phyloP scores from a whole-genome alignment of 805 yeast species.

The Citeromyces nyonsensis region DNA sequence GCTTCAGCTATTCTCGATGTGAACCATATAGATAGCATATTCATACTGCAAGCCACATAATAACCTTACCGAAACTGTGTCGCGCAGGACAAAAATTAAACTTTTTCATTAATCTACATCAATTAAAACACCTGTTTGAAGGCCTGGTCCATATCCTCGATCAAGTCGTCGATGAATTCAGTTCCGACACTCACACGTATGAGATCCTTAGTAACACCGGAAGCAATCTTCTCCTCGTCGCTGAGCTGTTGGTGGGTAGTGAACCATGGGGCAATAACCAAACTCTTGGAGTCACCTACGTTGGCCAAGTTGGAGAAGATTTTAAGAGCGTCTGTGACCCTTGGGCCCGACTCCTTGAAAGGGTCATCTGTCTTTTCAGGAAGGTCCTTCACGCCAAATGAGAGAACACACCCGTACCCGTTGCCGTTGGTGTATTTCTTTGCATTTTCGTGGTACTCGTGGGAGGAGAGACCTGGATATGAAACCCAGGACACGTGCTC shows the following conservation, averaged over 20 bases:
- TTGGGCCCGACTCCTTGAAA: slow-evolving; percentile 66
- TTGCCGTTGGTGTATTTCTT: slow-evolving; percentile 58
- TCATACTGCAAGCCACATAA: no score
- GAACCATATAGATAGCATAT: no score
- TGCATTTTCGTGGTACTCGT: slow-evolving; percentile 66
- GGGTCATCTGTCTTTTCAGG: slow-evolving; percentile 31
- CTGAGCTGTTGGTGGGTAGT: slow-evolving; percentile 90
- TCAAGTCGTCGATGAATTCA: slow-evolving; percentile 82
- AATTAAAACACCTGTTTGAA: slow-evolving; percentile 41
- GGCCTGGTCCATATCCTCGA: slow-evolving; percentile 79
- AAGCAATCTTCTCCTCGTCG: slow-evolving; percentile 62
- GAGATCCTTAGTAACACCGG: slow-evolving; percentile 83
- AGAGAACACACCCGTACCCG: slow-evolving; percentile 79
- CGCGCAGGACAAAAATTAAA: not conserved
- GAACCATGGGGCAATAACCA: slow-evolving; percentile 90
- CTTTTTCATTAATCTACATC: not conserved
- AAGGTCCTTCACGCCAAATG: slow-evolving; percentile 74
- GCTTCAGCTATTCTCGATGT: no score
- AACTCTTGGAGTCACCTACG: slow-evolving; percentile 92
- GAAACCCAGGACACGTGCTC: slow-evolving; percentile 75
- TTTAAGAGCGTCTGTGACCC: slow-evolving; percentile 70
- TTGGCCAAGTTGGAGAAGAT: slow-evolving; percentile 89
- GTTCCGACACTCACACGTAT: slow-evolving; percentile 86
- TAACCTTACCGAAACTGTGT: no score
- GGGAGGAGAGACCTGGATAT: slow-evolving; percentile 77